These are phyloP conservation scores for Setaria italica DNA, from an alignment of 202 grass and related monocot genomes.

Conservation along the genomic window DNA sequence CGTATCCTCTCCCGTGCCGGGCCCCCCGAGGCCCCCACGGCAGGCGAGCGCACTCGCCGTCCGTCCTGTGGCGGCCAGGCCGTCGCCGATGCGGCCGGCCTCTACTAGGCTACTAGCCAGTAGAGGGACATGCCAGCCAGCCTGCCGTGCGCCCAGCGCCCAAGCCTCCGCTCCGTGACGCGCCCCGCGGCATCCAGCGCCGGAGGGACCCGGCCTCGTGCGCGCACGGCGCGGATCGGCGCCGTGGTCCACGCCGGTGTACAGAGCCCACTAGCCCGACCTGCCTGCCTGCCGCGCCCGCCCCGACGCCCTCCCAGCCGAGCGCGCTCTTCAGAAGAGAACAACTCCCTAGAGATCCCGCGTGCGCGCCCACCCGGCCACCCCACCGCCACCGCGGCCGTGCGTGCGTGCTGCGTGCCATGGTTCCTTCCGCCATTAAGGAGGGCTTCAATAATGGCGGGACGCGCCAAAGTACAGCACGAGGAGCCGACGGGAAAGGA, in stretches of 20 bases:
- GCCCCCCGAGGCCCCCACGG: background rate
- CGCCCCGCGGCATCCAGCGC: background rate
- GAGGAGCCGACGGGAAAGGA: constrained; percentile 29
- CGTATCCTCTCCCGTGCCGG: background rate
- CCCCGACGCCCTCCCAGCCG: background rate
- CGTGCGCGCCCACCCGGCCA: background rate
- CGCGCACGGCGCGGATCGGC: constrained; percentile 24
- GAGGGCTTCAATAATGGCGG: constrained; percentile 49
- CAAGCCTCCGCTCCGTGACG: background rate
- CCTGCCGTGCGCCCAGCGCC: background rate
- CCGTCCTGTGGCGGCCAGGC: background rate
- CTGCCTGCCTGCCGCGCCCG: background rate
- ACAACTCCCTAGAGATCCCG: constrained; percentile 46
- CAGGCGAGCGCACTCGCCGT: background rate
- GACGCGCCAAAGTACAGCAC: constrained; percentile 45
- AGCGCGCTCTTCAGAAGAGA: constrained; percentile 42
- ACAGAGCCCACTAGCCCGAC: background rate
- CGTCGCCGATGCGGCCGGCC: background rate
- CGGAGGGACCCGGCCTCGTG: background rate
- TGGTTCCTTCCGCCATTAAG: background rate
- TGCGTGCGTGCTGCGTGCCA: background rate
- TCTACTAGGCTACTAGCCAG: too few relatives aligned
- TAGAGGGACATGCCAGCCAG: background rate
- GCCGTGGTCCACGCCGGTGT: constrained; percentile 32
- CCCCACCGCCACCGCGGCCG: background rate